A percentile compares a stretch with the other conserved stretches of the same genome.
Evolutionary conservation across 2,329 filamentous ascomycete genomes (phyloP).

Genomic region (Ascochyta koolunga): DNA sequence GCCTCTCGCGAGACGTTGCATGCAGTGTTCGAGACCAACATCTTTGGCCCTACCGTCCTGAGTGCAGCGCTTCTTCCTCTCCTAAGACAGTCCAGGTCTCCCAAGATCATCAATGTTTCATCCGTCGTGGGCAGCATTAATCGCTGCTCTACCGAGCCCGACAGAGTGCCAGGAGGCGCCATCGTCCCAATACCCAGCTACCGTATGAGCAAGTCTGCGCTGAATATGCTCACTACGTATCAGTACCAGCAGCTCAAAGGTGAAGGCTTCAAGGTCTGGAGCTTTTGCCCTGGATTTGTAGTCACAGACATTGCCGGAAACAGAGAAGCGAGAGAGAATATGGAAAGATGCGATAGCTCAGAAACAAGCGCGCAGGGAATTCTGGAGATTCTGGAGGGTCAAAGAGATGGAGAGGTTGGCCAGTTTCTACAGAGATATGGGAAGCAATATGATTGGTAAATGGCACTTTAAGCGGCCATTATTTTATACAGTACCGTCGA

Average conservation of each 20-base stretch:
- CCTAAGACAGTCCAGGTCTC: conserved; percentile 36
- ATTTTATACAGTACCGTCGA: no score
- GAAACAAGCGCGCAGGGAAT: conserved; percentile 43
- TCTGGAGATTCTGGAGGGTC: conserved; percentile 37
- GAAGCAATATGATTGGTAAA: conserved; percentile 30
- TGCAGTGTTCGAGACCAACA: conserved; percentile 45
- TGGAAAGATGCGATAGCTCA: conserved; percentile 30
- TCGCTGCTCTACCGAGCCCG: conserved; percentile 17
- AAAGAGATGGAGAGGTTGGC: conserved; percentile 37
- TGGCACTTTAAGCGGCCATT: no score
- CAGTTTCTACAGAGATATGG: conserved; percentile 34
- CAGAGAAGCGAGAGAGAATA: conserved; percentile 23
- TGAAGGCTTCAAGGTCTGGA: conserved; percentile 35
- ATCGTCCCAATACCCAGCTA: conserved; percentile 27
- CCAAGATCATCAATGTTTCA: conserved; percentile 46
- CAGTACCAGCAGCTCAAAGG: conserved; percentile 48
- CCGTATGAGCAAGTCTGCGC: conserved; percentile 45
- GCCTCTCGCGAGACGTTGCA: conserved; percentile 26
- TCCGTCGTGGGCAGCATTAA: conserved; percentile 42
- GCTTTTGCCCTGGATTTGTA: conserved; percentile 42
- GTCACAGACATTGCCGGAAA: conserved; percentile 33
- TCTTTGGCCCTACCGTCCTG: conserved; percentile 44
- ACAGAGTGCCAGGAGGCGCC: conserved; percentile 9
- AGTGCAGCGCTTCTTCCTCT: conserved; percentile 43
- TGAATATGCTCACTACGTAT: conserved; percentile 46